Conservation (phyloP, 2,329 filamentous ascomycete genomes). For the Dothidotthia symphoricarpi region DNA sequence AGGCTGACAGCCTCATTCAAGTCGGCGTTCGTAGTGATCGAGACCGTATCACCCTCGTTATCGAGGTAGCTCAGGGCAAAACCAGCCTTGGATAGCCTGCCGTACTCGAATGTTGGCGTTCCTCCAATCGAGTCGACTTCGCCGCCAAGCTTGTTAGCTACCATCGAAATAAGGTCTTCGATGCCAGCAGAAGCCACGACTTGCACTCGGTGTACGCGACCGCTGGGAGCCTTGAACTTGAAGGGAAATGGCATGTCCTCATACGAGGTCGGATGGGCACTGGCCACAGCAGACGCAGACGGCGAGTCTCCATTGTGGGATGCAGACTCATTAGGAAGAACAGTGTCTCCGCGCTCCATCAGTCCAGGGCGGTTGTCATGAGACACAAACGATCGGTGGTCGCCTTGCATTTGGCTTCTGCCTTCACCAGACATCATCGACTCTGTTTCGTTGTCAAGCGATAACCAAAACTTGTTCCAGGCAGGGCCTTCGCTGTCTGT, state of each 20-base stretch:
- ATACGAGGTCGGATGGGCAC: slow-evolving; percentile 53
- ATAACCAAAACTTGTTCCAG: slow-evolving; percentile 99
- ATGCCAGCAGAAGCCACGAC: slow-evolving; percentile 79
- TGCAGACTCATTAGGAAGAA: slow-evolving; percentile 89
- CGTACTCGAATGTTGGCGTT: slow-evolving; percentile 72
- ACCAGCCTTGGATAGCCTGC: slow-evolving; percentile 71
- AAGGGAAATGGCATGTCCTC: slow-evolving; percentile 86
- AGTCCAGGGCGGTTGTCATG: slow-evolving; percentile 64
- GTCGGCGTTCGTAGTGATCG: slow-evolving; percentile 93
- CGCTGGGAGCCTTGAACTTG: slow-evolving; percentile 98
- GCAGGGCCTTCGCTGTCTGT: slow-evolving; percentile 89
- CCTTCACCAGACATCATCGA: slow-evolving; percentile 93
- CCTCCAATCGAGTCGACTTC: slow-evolving; percentile 86
- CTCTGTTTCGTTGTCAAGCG: slow-evolving; percentile 89
- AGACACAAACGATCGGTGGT: slow-evolving; percentile 75
- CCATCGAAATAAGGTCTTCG: slow-evolving; percentile 70
- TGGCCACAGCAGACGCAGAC: slow-evolving; percentile 61
- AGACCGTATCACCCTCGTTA: slow-evolving; percentile 94
- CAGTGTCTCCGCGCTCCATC: slow-evolving; percentile 73
- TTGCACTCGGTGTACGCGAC: slow-evolving; percentile 89
- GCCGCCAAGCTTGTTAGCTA: slow-evolving; percentile 78
- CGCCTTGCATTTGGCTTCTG: slow-evolving; percentile 66
- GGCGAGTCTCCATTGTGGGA: slow-evolving; percentile 85
- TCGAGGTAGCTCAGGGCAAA: slow-evolving; percentile 95
- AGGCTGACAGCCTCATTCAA: slow-evolving; percentile 85